phyloP scores from a whole-genome alignment of 2,329 filamentous ascomycete species.

The Phaeosphaeriaceae sp. region DNA sequence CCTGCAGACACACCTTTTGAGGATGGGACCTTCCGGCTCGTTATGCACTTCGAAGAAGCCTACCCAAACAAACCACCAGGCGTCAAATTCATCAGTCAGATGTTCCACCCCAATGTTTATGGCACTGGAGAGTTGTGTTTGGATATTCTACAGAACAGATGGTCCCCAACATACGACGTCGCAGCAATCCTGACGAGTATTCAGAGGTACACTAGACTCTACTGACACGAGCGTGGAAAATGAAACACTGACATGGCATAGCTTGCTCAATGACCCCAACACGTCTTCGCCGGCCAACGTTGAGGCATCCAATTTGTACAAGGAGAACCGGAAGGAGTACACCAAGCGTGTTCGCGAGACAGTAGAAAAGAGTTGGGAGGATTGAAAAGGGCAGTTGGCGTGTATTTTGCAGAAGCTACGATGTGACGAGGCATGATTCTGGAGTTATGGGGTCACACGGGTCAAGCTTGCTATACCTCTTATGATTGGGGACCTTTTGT shows the following conservation, averaged over 20 bases:
- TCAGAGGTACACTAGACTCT: slow-evolving; percentile 76
- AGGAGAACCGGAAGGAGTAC: slow-evolving; percentile 97
- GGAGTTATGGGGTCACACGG: slow-evolving; percentile 27
- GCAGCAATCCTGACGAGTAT: slow-evolving; percentile 97
- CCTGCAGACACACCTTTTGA: slow-evolving; percentile 97
- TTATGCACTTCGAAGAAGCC: slow-evolving; percentile 99
- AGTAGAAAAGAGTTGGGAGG: slow-evolving; percentile 99
- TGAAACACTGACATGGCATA: slow-evolving; percentile 50
- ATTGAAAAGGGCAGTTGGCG: slow-evolving; percentile 55
- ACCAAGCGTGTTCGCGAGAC: slow-evolving; percentile 94
- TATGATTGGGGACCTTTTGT: slow-evolving; percentile 4
- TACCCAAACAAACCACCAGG: slow-evolving; percentile 98
- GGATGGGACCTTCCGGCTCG: slow-evolving; percentile 94
- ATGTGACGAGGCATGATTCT: slow-evolving; percentile 15
- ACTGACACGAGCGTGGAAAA: background rate
- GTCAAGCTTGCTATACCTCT: slow-evolving; percentile 16
- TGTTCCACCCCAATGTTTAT: slow-evolving; percentile 99
- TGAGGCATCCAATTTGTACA: slow-evolving; percentile 97
- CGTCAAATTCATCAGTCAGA: slow-evolving; percentile 97
- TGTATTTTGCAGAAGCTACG: background rate
- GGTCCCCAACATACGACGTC: slow-evolving; percentile 98
- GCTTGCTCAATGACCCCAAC: slow-evolving; percentile 95
- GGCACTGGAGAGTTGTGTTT: slow-evolving; percentile 94
- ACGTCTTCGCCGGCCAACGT: slow-evolving; percentile 98
- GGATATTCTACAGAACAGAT: slow-evolving; percentile 96